Conservation (phyloP, 2,329 filamentous ascomycete species). For the Podosphaera fusca region DNA sequence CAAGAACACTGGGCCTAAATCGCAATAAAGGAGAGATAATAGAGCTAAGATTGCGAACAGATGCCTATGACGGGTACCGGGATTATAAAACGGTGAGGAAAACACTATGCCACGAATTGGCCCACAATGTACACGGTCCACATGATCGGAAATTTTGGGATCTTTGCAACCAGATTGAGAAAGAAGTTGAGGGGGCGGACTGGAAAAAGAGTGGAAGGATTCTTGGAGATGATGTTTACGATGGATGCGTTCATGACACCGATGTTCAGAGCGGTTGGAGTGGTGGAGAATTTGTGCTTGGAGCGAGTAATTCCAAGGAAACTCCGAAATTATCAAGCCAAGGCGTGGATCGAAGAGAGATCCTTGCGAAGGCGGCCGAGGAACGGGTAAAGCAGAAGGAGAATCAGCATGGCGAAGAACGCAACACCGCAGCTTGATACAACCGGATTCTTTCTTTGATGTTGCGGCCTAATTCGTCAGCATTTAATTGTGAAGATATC, state of each 20-base stretch:
- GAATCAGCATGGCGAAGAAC: conserved; percentile 8
- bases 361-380: conserved; percentile 52
- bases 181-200: conserved; percentile 60
- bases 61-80: conserved; percentile 79
- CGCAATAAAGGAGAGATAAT: conserved; percentile 75
- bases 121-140: conserved; percentile 68
- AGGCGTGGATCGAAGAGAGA: conserved; percentile 45
- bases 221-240: conserved; percentile 34
- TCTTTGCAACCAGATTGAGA: conserved; percentile 66
- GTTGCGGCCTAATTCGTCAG: too few relatives aligned
- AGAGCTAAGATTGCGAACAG: conserved; percentile 72
- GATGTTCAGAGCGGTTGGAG: conserved; percentile 56
- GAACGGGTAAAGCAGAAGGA: conserved; percentile 20
- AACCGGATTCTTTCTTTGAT: too few relatives aligned
- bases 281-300: conserved; percentile 56
- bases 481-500: too few relatives aligned
- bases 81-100: conserved; percentile 81
- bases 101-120: conserved; percentile 84
- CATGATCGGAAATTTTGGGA: conserved; percentile 85
- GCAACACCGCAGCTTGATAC: neutral
- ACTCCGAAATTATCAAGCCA: conserved; percentile 11
- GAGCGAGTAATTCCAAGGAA: conserved; percentile 21
- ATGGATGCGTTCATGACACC: conserved; percentile 23
- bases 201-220: conserved; percentile 49
- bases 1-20: conserved; percentile 65